Evolutionary conservation across 2,329 filamentous ascomycete species (phyloP).

Genomic region (Pseudopithomyces maydicus): DNA sequence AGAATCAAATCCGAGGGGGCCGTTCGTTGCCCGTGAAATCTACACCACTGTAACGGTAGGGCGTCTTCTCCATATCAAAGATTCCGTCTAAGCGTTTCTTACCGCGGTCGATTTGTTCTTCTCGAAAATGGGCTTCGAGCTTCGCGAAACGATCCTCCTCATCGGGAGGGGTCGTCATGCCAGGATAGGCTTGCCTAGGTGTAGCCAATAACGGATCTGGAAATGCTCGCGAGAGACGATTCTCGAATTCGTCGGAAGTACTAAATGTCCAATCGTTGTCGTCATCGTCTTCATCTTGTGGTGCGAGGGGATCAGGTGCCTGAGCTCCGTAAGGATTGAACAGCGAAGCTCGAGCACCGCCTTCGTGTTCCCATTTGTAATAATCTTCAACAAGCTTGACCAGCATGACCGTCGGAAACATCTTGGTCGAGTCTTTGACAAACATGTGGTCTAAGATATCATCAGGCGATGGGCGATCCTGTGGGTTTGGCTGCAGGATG

Average conservation of each 20-base stretch:
- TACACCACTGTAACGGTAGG: slow-evolving; percentile 63
- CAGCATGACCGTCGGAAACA: slow-evolving; percentile 68
- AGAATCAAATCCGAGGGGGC: slow-evolving; percentile 62
- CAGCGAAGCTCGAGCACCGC: slow-evolving; percentile 70
- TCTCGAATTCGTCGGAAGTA: slow-evolving; percentile 65
- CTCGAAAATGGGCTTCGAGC: slow-evolving; percentile 58
- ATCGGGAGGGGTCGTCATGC: slow-evolving; percentile 44
- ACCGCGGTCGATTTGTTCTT: slow-evolving; percentile 62
- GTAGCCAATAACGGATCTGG: slow-evolving; percentile 47
- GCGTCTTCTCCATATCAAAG: slow-evolving; percentile 60
- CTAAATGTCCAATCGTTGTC: slow-evolving; percentile 71
- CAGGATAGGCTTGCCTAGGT: slow-evolving; percentile 30
- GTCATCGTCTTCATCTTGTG: slow-evolving; percentile 50
- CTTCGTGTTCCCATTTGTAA: slow-evolving; percentile 75
- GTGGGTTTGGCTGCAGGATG: slow-evolving; percentile 71
- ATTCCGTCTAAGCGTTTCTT: slow-evolving; percentile 61
- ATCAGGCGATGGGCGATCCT: slow-evolving; percentile 71
- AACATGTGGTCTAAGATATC: slow-evolving; percentile 73
- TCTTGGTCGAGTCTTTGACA: slow-evolving; percentile 65
- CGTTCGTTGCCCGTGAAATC: slow-evolving; percentile 51
- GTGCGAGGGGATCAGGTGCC: slow-evolving; percentile 57
- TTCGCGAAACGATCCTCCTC: slow-evolving; percentile 41
- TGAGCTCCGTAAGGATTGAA: slow-evolving; percentile 65
- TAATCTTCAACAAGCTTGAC: slow-evolving; percentile 72
- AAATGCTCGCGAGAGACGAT: slow-evolving; percentile 44